Conservation (phyloP, 768 basidiomycete genomes). For the Boletus bicolor region DNA sequence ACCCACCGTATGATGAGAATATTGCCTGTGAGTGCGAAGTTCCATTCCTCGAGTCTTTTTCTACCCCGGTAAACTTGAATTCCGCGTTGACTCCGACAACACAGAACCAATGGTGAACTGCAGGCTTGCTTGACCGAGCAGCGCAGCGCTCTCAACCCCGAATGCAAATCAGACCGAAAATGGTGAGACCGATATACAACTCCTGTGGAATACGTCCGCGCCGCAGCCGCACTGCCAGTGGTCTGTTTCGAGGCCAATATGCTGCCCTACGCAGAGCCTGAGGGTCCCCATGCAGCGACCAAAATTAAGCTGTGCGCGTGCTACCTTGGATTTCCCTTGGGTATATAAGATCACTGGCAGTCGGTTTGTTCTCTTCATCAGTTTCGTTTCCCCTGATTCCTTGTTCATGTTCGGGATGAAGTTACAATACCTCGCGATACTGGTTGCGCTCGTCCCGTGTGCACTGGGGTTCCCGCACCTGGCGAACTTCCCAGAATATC, state of each 20-base stretch:
- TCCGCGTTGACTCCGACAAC: background rate
- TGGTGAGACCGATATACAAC: no score
- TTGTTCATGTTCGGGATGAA: background rate
- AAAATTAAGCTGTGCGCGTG: background rate
- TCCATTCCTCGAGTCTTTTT: background rate
- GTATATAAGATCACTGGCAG: constrained; percentile 1
- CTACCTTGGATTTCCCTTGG: background rate
- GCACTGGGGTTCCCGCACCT: constrained; percentile 13
- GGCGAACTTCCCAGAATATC: constrained; percentile 10
- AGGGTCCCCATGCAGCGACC: no score
- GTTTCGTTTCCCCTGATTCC: background rate
- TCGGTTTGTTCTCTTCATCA: background rate
- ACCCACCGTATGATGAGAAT: no score
- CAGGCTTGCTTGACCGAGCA: background rate
- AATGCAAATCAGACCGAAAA: background rate
- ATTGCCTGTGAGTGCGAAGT: background rate
- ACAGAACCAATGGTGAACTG: background rate
- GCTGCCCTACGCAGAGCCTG: no score
- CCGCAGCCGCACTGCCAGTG: constrained; percentile 1
- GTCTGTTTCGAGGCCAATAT: background rate
- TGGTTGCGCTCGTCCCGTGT: constrained; percentile 5
- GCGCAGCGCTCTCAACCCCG: background rate
- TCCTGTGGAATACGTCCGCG: background rate
- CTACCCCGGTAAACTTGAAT: background rate
- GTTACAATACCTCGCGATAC: constrained; percentile 2